Evolutionary conservation across 2,329 filamentous ascomycete species (phyloP).

Genomic region (Hypocrella siamensis): DNA sequence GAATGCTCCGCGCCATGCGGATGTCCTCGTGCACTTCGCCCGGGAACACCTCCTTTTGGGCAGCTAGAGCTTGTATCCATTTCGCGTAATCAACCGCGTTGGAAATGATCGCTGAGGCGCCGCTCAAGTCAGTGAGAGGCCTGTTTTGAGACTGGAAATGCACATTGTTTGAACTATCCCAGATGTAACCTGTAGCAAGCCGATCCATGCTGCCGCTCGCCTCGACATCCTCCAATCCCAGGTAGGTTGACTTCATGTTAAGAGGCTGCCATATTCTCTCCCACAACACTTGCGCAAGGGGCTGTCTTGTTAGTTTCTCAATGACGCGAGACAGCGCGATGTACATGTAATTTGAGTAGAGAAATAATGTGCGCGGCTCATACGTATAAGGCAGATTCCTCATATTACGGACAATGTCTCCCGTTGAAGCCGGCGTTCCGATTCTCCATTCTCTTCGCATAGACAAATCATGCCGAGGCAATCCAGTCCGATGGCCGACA

Average conservation of each 20-base stretch:
- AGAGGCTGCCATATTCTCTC: slow-evolving; percentile 27
- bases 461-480: slow-evolving; percentile 24
- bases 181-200: slow-evolving; percentile 2
- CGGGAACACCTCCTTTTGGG: neutral
- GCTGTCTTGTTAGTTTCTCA: slow-evolving; percentile 20
- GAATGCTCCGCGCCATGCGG: neutral
- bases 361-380: slow-evolving; percentile 27
- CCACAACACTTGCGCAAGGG: slow-evolving; percentile 23
- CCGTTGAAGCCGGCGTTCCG: slow-evolving; percentile 7
- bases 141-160: neutral
- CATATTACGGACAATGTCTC: slow-evolving; percentile 24
- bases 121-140: neutral
- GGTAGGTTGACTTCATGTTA: slow-evolving; percentile 27
- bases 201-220: no score
- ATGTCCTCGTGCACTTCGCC: neutral
- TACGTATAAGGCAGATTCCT: slow-evolving; percentile 26
- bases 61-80: neutral
- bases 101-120: neutral
- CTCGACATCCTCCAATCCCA: slow-evolving; percentile 9
- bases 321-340: slow-evolving; percentile 26
- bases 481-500: slow-evolving; percentile 33
- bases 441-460: slow-evolving; percentile 15
- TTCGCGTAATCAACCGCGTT: neutral
- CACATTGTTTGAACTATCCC: neutral
- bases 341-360: slow-evolving; percentile 37